These are phyloP conservation scores for Artomyces pyxidatus DNA, from an alignment of 768 basidiomycete genomes.

Conservation along the genomic window DNA sequence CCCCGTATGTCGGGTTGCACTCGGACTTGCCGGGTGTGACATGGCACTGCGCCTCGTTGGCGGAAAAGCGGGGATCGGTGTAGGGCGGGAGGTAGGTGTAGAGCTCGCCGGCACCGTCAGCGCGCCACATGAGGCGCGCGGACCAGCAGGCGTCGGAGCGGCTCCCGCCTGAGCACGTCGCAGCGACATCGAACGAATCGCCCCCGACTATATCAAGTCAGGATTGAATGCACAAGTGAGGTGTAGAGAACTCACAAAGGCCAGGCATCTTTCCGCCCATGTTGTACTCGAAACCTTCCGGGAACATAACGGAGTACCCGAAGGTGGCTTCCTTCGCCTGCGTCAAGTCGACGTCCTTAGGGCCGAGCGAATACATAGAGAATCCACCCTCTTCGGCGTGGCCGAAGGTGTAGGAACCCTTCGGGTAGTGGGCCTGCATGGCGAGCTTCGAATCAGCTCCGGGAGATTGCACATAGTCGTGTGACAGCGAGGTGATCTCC, in stretches of 20 bases:
- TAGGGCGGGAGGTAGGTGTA: slow-evolving; percentile 61
- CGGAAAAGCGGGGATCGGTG: slow-evolving; percentile 29
- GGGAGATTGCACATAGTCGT: slow-evolving; percentile 20
- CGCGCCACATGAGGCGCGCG: slow-evolving; percentile 64
- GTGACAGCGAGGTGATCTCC: slow-evolving; percentile 17
- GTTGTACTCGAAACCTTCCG: slow-evolving; percentile 53
- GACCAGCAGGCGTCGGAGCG: slow-evolving; percentile 52
- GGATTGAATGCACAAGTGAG: slow-evolving; percentile 1
- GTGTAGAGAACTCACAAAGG: slow-evolving; percentile 41
- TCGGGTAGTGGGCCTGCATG: slow-evolving; percentile 20
- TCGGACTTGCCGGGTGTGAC: slow-evolving; percentile 37
- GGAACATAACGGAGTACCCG: slow-evolving; percentile 54
- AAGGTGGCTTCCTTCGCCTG: slow-evolving; percentile 62
- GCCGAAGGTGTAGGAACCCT: slow-evolving; percentile 48
- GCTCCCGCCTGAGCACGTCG: slow-evolving; percentile 58
- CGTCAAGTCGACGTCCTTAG: slow-evolving; percentile 40
- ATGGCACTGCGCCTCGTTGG: slow-evolving; percentile 41
- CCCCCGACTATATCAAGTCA: slow-evolving; percentile 41
- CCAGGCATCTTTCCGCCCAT: slow-evolving; percentile 70
- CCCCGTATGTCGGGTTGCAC: slow-evolving; percentile 55
- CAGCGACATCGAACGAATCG: slow-evolving; percentile 35
- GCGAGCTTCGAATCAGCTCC: slow-evolving; percentile 17
- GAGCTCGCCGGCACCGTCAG: slow-evolving; percentile 50
- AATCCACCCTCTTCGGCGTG: slow-evolving; percentile 46
- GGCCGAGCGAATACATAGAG: slow-evolving; percentile 66